phyloP scores from a whole-genome alignment of 371 early-diverging fungal genomes.

The Mycotypha africana region DNA sequence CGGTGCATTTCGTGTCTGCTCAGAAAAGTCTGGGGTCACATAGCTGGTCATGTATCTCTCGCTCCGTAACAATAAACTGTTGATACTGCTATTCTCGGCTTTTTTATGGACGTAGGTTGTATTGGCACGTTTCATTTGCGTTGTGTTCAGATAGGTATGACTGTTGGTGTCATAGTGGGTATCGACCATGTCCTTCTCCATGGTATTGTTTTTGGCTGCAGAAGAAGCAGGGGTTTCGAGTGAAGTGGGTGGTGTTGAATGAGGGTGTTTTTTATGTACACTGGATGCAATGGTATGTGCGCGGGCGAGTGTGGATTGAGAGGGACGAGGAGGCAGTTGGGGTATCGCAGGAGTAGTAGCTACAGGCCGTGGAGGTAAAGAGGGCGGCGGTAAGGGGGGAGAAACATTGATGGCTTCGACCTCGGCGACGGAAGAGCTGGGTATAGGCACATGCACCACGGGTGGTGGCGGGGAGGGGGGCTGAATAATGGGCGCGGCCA shows the following conservation, averaged over 20 bases:
- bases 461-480: slow-evolving; percentile 1
- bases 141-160: no score
- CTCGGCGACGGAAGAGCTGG: neutral
- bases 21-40: slow-evolving; percentile 14
- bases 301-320: slow-evolving; percentile 27
- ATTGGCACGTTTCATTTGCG: slow-evolving; percentile 10
- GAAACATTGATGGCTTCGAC: slow-evolving; percentile 1
- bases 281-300: slow-evolving; percentile 23
- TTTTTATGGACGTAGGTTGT: slow-evolving; percentile 2
- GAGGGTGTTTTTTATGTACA: neutral
- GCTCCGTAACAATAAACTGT: slow-evolving; percentile 14
- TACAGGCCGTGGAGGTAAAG: slow-evolving; percentile 19
- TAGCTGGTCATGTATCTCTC: slow-evolving; percentile 13
- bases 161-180: no score
- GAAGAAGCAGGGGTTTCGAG: neutral
- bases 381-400: slow-evolving; percentile 7
- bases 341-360: slow-evolving; percentile 15
- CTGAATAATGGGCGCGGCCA: slow-evolving; percentile 2
- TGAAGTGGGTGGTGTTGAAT: neutral
- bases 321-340: slow-evolving; percentile 35
- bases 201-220: neutral
- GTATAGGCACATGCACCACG: slow-evolving; percentile 6
- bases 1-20: slow-evolving; percentile 17
- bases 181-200: neutral
- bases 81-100: no score